Evolutionary conservation across 352 stramenopile genomes (phyloP), one percentile per base, ranked within the genome.

Genomic region (Phytophthora fragariaefolia): DNA sequence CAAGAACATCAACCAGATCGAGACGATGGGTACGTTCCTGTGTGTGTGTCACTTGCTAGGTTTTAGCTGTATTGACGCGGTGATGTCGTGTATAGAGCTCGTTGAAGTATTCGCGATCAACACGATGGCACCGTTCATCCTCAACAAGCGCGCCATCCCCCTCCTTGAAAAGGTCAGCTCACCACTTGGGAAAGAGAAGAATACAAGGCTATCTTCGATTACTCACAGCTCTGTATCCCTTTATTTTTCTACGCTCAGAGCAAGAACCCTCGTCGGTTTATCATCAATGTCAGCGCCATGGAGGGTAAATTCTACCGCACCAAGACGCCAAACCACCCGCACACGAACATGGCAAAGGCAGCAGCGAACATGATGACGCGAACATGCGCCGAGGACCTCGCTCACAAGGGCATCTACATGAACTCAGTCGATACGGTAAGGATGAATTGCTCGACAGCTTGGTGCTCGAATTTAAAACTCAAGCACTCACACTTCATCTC

Each of bases 331-430:
- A 96, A 98, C 66, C 95, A 98, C 64, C 93, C 95, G 22, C 95
- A 98, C 68, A 98, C 96, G 12, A 98, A 98, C 77, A 98, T 98
- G 91, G 96, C 96, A 43, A 98, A 98, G 71, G 93, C 94, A n/a
- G 95, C 95, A 1, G 86, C 97, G 40, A 99, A 99, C 71, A 98
- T 98, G 96, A 94, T 98, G 68, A 98, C 93, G 1, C 77, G 92
- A 7, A 98, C 95, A 3, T 96, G 83, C 17, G 89, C 91, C 0
- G 90, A 96, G 58, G 92, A 98, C 74, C 77, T 98, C 61, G 85
- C 87, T 6, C 86, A 86, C 47, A 87, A 88, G 17, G 66, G 79
- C 40, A 98, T 98, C 58, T 99, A 87, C 62, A 98, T 99, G 96
- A 98, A 97, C 61, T 92, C 84, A 20, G 94, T 99, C 8, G 96